These are phyloP conservation scores for Cyclotella distinguenda DNA, from an alignment of 108 stramenopile genomes.

Conservation along the genomic window DNA sequence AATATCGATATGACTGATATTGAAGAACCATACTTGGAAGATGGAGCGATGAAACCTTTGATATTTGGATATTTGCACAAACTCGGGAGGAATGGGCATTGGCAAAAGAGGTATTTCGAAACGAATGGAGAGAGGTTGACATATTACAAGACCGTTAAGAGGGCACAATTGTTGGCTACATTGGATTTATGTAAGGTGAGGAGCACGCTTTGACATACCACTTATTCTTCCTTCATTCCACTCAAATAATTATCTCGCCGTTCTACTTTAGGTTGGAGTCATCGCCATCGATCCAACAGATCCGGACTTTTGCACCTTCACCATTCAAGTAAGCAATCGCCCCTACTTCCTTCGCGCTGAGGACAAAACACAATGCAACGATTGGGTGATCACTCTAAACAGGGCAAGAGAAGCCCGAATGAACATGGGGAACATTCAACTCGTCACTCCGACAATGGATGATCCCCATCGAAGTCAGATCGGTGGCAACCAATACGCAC, in stretches of 20 bases:
- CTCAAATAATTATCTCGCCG: not conserved
- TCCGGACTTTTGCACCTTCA: slow-evolving; percentile 63
- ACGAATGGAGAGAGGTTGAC: slow-evolving; percentile 92
- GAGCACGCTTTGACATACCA: not conserved
- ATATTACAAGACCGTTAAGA: slow-evolving; percentile 95
- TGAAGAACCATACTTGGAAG: slow-evolving; percentile 33
- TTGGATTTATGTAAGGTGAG: slow-evolving; percentile 80
- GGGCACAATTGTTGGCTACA: slow-evolving; percentile 85
- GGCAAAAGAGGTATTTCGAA: slow-evolving; percentile 98
- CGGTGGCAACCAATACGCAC: slow-evolving; percentile 37
- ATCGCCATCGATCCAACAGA: slow-evolving; percentile 70
- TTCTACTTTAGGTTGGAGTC: slow-evolving; percentile 61
- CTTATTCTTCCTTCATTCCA: not conserved
- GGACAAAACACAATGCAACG: slow-evolving; percentile 66
- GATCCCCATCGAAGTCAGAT: slow-evolving; percentile 31
- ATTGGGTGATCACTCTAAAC: slow-evolving; percentile 88
- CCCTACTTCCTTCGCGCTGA: slow-evolving; percentile 80
- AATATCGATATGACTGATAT: not conserved
- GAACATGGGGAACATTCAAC: slow-evolving; percentile 75
- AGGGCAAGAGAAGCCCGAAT: slow-evolving; percentile 81
- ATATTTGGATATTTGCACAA: slow-evolving; percentile 94
- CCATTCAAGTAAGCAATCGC: slow-evolving; percentile 75
- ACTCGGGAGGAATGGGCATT: slow-evolving; percentile 92
- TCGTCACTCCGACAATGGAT: slow-evolving; percentile 41
- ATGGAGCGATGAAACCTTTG: slow-evolving; percentile 47